Evolutionary conservation across 345 rosid genomes (phyloP).

Genomic region (Sapria himalayana): DNA sequence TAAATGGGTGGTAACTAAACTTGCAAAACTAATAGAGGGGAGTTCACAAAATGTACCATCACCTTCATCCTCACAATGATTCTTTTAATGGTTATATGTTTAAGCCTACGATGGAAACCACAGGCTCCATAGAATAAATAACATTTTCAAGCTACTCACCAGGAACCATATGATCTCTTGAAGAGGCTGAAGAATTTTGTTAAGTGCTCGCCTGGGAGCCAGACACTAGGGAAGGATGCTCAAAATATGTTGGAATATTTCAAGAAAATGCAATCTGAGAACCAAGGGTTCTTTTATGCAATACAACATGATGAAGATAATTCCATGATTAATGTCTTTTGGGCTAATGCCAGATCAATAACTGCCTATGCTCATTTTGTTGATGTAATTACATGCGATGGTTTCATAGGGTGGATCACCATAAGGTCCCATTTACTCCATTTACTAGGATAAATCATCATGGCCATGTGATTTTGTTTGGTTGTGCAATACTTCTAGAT

Average conservation of each 20-base stretch:
- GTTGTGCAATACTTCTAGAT: conserved; percentile 76
- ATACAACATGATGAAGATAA: conserved; percentile 85
- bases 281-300: conserved; percentile 93
- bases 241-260: conserved; percentile 79
- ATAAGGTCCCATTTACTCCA: conserved; percentile 66
- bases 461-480: conserved; percentile 70
- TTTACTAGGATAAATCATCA: conserved; percentile 96
- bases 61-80: conserved; percentile 69
- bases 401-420: conserved; percentile 35
- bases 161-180: conserved; percentile 18
- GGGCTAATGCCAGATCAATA: conserved; percentile 95
- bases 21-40: conserved; percentile 48
- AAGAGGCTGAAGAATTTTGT: conserved; percentile 19
- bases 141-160: conserved; percentile 25
- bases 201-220: conserved; percentile 26
- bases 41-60: conserved; percentile 38
- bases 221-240: conserved; percentile 69
- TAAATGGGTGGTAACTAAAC: conserved; percentile 67
- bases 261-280: conserved; percentile 92
- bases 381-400: conserved; percentile 59
- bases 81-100: conserved; percentile 69
- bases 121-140: conserved; percentile 24
- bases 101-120: conserved; percentile 57
- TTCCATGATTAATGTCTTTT: conserved; percentile 76
- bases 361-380: conserved; percentile 71